Evolutionary conservation across 192 early-diverging fungal species (phyloP), one percentile per base, ranked within the genome.

Genomic region (Gonapodya sp.): DNA sequence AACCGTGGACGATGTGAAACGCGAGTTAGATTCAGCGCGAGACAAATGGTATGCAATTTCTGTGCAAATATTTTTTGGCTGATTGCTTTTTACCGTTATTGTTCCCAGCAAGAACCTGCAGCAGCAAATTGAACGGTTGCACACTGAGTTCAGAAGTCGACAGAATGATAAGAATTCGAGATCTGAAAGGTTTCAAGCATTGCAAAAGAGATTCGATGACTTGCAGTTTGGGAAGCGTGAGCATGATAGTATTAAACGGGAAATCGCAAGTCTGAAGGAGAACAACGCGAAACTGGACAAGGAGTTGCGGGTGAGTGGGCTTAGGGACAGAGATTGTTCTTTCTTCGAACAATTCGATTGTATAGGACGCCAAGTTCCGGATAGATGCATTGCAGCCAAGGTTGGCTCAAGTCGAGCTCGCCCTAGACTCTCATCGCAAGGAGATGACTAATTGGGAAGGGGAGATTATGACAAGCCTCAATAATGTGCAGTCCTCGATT

Each of bases 1-100:
- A 81, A 94, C 93, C 1, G 80, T 89, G 31, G 90, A 92, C 1
- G 92, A 96, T 33, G 86, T 90, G 36, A 92, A 93, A 81, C 83
- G 81, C 8, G 92, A 94, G 73, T 83, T 91, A 2, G 86, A 87
- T 1, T 36, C 73, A 0, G 80, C 90, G 1, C 86, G 88, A 36
- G 80, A 83, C 31, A 86, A 88, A 84, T 85, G 86, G 82, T 86
- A 84, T 64, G 81, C n/a, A n/a, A n/a, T n/a, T n/a, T n/a, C n/a
- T n/a, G n/a, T n/a, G n/a, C n/a, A n/a, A n/a, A n/a, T n/a, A n/a
- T n/a, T n/a, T n/a, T n/a, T n/a, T n/a, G n/a, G n/a, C n/a, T n/a
- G n/a, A n/a, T n/a, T n/a, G n/a, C n/a, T n/a, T n/a, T 80, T 31
- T 73, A 80, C 36, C 2, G 30, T 78, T 32, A 18, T 16, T 78